Percentiles rank a stretch among this genome's conserved stretches.
Conservation (phyloP, 306 rosid species). For the Alnus rubra region DNA sequence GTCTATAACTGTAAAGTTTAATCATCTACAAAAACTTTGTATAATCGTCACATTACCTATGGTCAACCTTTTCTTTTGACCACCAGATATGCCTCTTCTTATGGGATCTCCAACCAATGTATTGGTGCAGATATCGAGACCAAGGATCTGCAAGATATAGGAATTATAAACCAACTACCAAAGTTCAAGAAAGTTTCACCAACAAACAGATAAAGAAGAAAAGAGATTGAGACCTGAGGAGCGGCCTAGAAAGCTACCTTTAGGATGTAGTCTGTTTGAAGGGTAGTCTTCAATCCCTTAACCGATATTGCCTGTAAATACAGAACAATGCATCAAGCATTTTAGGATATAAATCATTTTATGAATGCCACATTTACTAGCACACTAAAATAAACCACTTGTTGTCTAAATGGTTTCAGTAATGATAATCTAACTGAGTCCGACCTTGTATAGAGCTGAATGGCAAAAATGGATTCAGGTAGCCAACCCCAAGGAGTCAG, state of each 20-base stretch:
- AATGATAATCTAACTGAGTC: conserved; percentile 7
- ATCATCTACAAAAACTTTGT: neutral
- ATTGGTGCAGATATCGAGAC: conserved; percentile 49
- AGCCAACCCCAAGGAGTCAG: neutral
- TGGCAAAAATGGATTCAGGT: neutral
- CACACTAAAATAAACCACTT: neutral
- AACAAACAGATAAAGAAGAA: neutral
- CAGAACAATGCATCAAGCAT: neutral
- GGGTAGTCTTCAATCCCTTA: conserved; percentile 37
- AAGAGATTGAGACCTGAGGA: neutral
- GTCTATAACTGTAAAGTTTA: neutral
- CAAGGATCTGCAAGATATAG: conserved; percentile 38
- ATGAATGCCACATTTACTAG: neutral
- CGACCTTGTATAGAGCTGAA: neutral
- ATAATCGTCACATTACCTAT: conserved; percentile 30
- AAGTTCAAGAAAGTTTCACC: neutral
- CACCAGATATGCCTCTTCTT: conserved; percentile 51
- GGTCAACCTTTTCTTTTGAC: conserved; percentile 53
- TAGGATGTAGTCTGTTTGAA: conserved; percentile 53
- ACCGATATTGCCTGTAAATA: conserved; percentile 41
- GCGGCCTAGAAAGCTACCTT: conserved; percentile 33
- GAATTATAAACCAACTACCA: neutral
- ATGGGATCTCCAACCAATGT: conserved; percentile 48
- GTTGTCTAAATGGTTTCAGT: neutral
- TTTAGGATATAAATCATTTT: neutral